Base-by-base conservation (phyloP, 331 rosid genomes). In the Pyracantha coccinea region DNA sequence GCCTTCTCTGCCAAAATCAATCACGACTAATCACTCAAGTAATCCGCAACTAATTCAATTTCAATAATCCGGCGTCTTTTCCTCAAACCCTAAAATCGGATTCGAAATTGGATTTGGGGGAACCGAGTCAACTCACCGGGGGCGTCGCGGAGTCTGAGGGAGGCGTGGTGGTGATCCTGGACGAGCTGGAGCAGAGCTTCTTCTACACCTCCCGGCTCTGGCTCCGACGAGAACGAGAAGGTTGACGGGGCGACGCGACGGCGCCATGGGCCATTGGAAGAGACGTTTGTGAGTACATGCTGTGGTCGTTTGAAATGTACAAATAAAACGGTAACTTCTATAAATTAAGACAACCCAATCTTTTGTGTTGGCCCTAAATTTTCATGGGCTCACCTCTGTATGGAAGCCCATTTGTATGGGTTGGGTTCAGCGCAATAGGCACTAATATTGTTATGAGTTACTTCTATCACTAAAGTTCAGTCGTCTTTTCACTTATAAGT, bases 1-100 rank as follows among this genome's bases (percentile, higher is more conserved):
- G 88, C 86, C 59, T 83, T 83, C 73, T 93, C 98, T 89, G 83
- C 38, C 16, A 32, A 69, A 33, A 65, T 10, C 4, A 31, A 29
- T 32, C 19, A 57, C 45, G 12, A 20, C 27, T 14, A 31, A 33
- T 4, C 31, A 73, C 38, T 25, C n/a, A 8, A 23, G 6, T 24
- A 68, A 9, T 17, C 17, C 12, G 53, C 2, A 4, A 20, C 16
- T 11, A 16, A 32, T 27, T 44, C 52, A 20, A 35, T 33, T 55
- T 14, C 19, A 69, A 58, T 3, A 66, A 64, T 33, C 28, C 19
- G 11, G 28, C 7, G 7, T 33, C 32, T 5, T 7, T 4, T 27
- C 19, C 35, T 59, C 24, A 69, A 65, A 33, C 19, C 35, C 25
- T 60, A 6, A 13, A 10, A 7, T 13, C 25, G 45, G 52, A 54